These are phyloP conservation scores for Lunularia cruciata DNA, from an alignment of 225 moss, liverwort and hornwort species.

Conservation along the genomic window DNA sequence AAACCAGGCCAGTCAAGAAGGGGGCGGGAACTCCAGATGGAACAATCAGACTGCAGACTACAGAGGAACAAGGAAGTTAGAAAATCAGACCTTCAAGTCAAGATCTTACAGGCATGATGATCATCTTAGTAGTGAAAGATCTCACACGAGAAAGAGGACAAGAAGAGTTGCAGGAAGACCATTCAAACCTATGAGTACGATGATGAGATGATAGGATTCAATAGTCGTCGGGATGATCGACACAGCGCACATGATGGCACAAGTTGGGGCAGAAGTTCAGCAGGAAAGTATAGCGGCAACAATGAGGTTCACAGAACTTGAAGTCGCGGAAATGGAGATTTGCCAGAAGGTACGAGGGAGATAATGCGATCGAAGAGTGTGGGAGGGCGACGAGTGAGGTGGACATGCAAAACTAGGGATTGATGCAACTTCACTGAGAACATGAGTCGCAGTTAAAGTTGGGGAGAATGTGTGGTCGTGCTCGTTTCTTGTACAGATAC, in stretches of 20 bases:
- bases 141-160: background rate
- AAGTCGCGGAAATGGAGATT: conserved; percentile 1
- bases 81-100: background rate
- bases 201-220: conserved; percentile 9
- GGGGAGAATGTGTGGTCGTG: background rate
- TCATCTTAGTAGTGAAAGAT: conserved; percentile 14
- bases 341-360: conserved; percentile 13
- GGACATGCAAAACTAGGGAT: conserved; percentile 9
- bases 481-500: background rate
- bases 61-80: conserved; percentile 1
- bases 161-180: background rate
- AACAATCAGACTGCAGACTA: conserved; percentile 2
- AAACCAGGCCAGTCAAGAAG: conserved; percentile 8
- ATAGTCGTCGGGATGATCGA: background rate
- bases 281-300: conserved; percentile 3
- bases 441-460: background rate
- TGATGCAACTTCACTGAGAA: background rate
- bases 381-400: background rate
- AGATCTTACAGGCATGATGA: conserved; percentile 11
- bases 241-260: background rate
- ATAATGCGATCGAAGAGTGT: background rate
- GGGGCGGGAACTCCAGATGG: background rate
- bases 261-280: background rate
- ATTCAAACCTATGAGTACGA: background rate
- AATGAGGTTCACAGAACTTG: background rate